A percentile compares a stretch with the other conserved stretches of the same genome.
These are phyloP conservation scores for Boletus pseudopeckii DNA, from an alignment of 768 basidiomycete species.

Conservation along the genomic window DNA sequence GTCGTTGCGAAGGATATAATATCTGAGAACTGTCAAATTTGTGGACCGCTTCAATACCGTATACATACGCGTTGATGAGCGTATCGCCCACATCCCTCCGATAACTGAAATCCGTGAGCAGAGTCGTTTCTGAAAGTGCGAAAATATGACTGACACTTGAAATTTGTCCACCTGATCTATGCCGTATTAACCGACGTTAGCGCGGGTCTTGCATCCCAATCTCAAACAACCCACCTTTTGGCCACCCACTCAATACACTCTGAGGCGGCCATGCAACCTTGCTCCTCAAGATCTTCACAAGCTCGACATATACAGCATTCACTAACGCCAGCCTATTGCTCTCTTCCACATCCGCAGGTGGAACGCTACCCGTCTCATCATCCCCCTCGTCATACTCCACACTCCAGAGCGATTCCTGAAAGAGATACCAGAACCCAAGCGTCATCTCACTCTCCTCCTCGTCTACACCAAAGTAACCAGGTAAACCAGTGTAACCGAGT, in stretches of 20 bases:
- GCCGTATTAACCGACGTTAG: slow-evolving; percentile 6
- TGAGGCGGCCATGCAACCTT: slow-evolving; percentile 73
- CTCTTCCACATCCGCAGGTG: slow-evolving; percentile 24
- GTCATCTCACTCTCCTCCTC: slow-evolving; percentile 89
- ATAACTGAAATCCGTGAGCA: slow-evolving; percentile 47
- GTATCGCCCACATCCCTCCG: slow-evolving; percentile 86
- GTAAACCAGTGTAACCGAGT: slow-evolving; percentile 69
- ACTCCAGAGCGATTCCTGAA: slow-evolving; percentile 84
- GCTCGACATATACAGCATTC: slow-evolving; percentile 74
- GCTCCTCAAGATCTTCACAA: slow-evolving; percentile 63
- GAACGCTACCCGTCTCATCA: slow-evolving; percentile 23
- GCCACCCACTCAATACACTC: slow-evolving; percentile 48
- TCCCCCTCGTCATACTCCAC: slow-evolving; percentile 49
- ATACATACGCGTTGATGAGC: slow-evolving; percentile 77
- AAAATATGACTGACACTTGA: slow-evolving; percentile 53
- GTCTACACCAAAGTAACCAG: slow-evolving; percentile 76
- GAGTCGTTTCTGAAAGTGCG: background rate
- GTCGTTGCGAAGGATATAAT: slow-evolving; percentile 81
- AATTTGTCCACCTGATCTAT: slow-evolving; percentile 81
- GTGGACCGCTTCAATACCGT: background rate
- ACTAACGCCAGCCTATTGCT: slow-evolving; percentile 51
- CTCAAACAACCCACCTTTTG: slow-evolving; percentile 52
- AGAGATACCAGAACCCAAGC: slow-evolving; percentile 84
- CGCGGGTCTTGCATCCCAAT: background rate
- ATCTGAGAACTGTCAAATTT: slow-evolving; percentile 42